Conservation (phyloP, 2,329 filamentous ascomycete species). For the Tolypocladium paradoxum region DNA sequence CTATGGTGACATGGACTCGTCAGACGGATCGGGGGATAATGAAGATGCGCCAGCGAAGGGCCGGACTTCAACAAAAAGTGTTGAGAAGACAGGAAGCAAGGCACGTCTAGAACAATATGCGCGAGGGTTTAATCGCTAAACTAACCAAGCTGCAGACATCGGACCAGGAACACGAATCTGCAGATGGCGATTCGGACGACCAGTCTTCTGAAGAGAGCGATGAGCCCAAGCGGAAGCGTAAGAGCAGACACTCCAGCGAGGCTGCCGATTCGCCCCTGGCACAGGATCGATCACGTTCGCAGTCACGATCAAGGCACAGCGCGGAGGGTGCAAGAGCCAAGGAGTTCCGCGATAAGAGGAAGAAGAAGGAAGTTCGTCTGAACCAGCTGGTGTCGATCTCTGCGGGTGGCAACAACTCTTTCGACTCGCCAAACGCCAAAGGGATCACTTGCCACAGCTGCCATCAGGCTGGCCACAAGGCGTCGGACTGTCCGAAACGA, state of each 20-base stretch:
- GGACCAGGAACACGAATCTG: neutral
- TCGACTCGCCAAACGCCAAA: conserved; percentile 10
- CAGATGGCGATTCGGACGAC: conserved; percentile 15
- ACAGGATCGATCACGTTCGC: conserved; percentile 20
- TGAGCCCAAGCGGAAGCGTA: conserved; percentile 13
- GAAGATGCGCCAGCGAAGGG: conserved; percentile 21
- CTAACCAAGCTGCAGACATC: neutral
- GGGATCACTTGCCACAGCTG: conserved; percentile 46
- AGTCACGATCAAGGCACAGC: conserved; percentile 16
- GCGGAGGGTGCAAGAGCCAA: conserved; percentile 23
- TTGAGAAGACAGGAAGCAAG: conserved; percentile 15
- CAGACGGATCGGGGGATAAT: conserved; percentile 23
- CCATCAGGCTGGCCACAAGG: conserved; percentile 49
- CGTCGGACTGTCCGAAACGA: conserved; percentile 39
- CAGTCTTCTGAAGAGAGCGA: conserved; percentile 15
- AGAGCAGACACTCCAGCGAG: conserved; percentile 15
- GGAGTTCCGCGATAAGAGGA: conserved; percentile 46
- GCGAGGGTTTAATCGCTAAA: conserved; percentile 8
- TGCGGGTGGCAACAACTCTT: conserved; percentile 16
- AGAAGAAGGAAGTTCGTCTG: conserved; percentile 57
- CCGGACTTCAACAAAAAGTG: conserved; percentile 24
- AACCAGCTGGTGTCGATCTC: conserved; percentile 54
- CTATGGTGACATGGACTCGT: conserved; percentile 38
- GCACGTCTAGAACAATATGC: conserved; percentile 11
- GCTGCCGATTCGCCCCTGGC: conserved; percentile 7